Conservation (phyloP, 805 yeast species). For the Blastobotrys mokoenaii region DNA sequence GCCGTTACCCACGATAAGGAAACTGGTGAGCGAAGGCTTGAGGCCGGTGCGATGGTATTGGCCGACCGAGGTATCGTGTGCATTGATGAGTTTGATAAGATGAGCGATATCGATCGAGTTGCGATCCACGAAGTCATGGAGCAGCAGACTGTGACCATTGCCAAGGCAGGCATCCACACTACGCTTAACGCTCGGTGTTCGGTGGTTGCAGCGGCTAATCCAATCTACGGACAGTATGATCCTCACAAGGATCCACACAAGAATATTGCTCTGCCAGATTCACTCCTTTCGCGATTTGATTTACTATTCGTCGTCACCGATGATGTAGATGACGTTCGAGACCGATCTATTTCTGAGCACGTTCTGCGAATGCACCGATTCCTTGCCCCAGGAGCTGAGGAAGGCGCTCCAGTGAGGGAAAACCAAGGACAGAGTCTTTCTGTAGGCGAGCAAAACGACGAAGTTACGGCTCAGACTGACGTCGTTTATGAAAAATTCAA, state of each 20-base stretch:
- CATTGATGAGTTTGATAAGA: constrained; percentile 97
- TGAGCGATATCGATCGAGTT: constrained; percentile 94
- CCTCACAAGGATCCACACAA: constrained; percentile 93
- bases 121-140: constrained; percentile 99
- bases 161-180: constrained; percentile 97
- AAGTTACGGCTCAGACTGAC: constrained; percentile 40
- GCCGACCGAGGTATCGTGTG: constrained; percentile 97
- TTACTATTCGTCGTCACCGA: constrained; percentile 91
- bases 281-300: constrained; percentile 93
- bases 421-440: constrained; percentile 60
- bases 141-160: constrained; percentile 96
- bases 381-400: constrained; percentile 77
- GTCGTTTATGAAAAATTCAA: constrained; percentile 76
- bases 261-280: constrained; percentile 94
- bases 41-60: constrained; percentile 98
- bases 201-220: constrained; percentile 96
- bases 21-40: constrained; percentile 92
- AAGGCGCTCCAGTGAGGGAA: constrained; percentile 92
- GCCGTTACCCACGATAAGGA: constrained; percentile 95
- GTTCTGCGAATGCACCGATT: constrained; percentile 90
- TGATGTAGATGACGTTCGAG: constrained; percentile 78
- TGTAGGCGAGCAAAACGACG: constrained; percentile 58
- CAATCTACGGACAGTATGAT: constrained; percentile 94
- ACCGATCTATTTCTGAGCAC: constrained; percentile 85
- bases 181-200: constrained; percentile 94